Conservation (phyloP, 257 asterid species). For the Capsicum rhomboideum region DNA sequence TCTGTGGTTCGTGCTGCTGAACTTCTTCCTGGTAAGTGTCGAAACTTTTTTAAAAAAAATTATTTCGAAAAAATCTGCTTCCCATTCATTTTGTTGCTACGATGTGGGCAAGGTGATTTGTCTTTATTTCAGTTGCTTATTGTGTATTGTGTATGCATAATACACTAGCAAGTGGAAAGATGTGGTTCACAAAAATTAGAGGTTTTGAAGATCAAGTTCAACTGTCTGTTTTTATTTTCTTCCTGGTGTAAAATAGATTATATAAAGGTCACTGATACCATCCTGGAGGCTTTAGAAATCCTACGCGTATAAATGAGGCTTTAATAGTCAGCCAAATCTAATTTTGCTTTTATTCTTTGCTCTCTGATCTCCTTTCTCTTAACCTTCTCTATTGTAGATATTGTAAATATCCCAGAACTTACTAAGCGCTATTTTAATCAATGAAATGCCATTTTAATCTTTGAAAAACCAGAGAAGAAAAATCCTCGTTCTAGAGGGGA, state of each 20-base stretch:
- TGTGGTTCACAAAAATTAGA: background rate
- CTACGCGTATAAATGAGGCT: background rate
- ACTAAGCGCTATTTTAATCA: background rate
- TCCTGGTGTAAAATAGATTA: background rate
- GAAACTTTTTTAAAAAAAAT: too few species aligned
- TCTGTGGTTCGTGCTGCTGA: conserved; percentile 94
- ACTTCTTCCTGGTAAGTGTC: conserved; percentile 77
- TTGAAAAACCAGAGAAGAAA: background rate
- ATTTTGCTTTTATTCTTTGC: background rate
- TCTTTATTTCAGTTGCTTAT: background rate
- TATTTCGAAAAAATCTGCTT: background rate
- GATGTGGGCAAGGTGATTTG: background rate
- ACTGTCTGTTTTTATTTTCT: background rate
- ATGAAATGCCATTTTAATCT: background rate
- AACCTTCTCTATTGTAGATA: background rate
- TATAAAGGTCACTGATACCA: background rate
- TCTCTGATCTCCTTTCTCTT: background rate
- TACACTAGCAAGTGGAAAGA: background rate
- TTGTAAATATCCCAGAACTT: background rate
- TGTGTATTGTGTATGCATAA: background rate
- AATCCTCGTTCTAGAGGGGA: background rate
- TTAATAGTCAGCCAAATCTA: background rate
- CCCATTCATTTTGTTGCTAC: background rate
- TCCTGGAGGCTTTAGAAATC: background rate
- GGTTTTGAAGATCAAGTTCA: background rate